phyloP scores from a whole-genome alignment of 2,329 filamentous ascomycete species.

The Colletotrichum cereale region DNA sequence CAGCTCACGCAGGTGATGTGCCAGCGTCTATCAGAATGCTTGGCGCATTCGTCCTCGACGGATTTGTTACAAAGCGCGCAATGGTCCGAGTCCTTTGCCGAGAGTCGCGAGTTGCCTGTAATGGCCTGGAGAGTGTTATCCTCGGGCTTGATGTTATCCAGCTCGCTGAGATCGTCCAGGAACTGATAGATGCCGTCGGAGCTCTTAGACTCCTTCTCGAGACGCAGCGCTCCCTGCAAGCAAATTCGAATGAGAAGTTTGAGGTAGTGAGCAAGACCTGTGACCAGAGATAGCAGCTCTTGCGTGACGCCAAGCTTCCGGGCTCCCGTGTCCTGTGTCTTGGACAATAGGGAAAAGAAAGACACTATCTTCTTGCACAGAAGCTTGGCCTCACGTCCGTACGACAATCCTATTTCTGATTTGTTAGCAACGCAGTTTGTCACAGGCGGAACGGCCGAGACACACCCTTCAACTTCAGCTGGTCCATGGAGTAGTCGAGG shows the following conservation, averaged over 20 bases:
- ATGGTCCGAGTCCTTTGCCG: constrained; percentile 84
- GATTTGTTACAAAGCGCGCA: constrained; percentile 85
- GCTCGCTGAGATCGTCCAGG: constrained; percentile 83
- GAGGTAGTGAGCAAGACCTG: constrained; percentile 94
- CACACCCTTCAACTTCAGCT: constrained; percentile 80
- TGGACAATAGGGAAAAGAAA: constrained; percentile 95
- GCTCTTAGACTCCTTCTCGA: constrained; percentile 85
- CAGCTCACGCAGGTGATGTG: constrained; percentile 88
- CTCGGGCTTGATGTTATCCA: constrained; percentile 82
- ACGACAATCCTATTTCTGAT: constrained; percentile 77
- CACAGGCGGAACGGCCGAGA: constrained; percentile 19
- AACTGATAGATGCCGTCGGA: constrained; percentile 85
- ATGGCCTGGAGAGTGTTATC: constrained; percentile 77
- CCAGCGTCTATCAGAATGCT: constrained; percentile 81
- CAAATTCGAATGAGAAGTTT: constrained; percentile 98
- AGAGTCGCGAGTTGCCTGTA: constrained; percentile 73
- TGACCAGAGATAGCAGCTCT: constrained; percentile 96
- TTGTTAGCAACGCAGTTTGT: constrained; percentile 20
- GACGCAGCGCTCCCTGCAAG: constrained; percentile 89
- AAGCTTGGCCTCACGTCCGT: constrained; percentile 95
- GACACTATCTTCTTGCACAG: constrained; percentile 99
- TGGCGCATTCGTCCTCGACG: constrained; percentile 93
- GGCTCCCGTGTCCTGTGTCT: constrained; percentile 91
- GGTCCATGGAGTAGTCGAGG: constrained; percentile 79
- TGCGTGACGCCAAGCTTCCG: constrained; percentile 96